Evolutionary conservation across 2,329 filamentous ascomycete species (phyloP), one percentile per base, ranked within the genome.

Genomic region (Neofusicoccum kwambonambiense): DNA sequence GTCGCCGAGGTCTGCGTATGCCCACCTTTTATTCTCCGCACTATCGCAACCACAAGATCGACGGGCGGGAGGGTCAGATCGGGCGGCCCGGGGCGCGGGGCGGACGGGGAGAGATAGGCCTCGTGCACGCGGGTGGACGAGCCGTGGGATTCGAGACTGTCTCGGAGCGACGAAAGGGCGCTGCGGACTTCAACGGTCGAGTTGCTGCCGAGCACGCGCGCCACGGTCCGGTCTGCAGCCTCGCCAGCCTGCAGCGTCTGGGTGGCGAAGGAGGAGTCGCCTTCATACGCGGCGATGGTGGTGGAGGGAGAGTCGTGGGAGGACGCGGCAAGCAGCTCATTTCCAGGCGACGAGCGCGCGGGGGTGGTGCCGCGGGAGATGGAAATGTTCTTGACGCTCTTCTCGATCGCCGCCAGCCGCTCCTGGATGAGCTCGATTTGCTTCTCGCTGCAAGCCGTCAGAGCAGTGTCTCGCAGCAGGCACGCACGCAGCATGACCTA

Each of bases 391-490:
- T 77, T 75, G 13, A 82, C 71, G 9, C 79, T 72, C 56, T 73
- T 69, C 67, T 85, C 82, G 45, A 85, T 83, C n/a, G 76, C 76
- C 6, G 76, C 76, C 8, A 85, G 73, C 15, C 82, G 78, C 35
- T 81, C 78, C 68, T 84, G 82, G 58, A 85, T 84, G 12, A 80
- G 70, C 66, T 84, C 82, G 56, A 85, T 83, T 70, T 84, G 84
- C 69, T 77, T 80, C 70, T 85, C 83, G 72, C 81, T 84, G 51
- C 15, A 22, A 35, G 11, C 5, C 13, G 27, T 50, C 11, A 50
- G 47, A 13, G 9, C 37, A 11, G 27, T 50, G 13, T 9, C 19
- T 22, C 47, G 47, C 4, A 22, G 13, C 13, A 17, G 27, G 15
- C 12, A 50, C 4, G 19, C 27, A 13, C 17, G 19, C 13, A 6